Percentiles rank a stretch among this genome's conserved stretches.
phyloP scores from a whole-genome alignment of 2,329 filamentous ascomycete species.

The Botrytis squamosa region DNA sequence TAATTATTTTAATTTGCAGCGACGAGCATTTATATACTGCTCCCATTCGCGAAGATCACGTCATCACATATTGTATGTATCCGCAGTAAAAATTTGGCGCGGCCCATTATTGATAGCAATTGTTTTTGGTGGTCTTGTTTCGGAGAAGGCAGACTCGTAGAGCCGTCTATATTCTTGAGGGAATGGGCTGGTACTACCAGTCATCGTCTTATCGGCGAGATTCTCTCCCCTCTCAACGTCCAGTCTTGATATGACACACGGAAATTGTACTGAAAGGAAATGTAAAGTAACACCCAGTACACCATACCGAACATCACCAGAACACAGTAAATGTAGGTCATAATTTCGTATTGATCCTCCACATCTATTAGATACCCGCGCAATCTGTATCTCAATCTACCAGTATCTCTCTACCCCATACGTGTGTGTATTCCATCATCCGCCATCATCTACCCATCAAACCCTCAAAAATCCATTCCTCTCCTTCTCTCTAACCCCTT shows the following conservation, averaged over 20 bases:
- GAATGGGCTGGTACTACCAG: slow-evolving; percentile 1
- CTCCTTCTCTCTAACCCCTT: too few relatives aligned
- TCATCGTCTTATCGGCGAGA: rapidly evolving
- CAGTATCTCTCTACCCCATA: background rate
- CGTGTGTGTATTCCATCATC: background rate
- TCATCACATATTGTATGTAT: background rate
- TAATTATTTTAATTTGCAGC: background rate
- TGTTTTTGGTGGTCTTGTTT: too few relatives aligned
- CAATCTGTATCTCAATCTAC: background rate
- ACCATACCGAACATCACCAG: background rate
- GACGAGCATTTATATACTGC: background rate
- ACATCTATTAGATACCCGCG: background rate
- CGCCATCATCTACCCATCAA: background rate
- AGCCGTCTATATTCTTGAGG: background rate
- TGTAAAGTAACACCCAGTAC: background rate
- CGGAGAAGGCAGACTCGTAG: too few relatives aligned
- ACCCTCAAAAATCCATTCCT: background rate
- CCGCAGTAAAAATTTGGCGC: background rate
- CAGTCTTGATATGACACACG: background rate
- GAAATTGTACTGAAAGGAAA: too few relatives aligned
- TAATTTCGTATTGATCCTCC: background rate
- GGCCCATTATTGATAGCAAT: background rate
- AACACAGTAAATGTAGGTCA: background rate
- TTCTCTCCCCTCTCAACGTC: background rate
- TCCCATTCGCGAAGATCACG: rapidly evolving